Base-by-base conservation (phyloP, 2,329 filamentous ascomycete species). In the Monosporascus sp. region DNA sequence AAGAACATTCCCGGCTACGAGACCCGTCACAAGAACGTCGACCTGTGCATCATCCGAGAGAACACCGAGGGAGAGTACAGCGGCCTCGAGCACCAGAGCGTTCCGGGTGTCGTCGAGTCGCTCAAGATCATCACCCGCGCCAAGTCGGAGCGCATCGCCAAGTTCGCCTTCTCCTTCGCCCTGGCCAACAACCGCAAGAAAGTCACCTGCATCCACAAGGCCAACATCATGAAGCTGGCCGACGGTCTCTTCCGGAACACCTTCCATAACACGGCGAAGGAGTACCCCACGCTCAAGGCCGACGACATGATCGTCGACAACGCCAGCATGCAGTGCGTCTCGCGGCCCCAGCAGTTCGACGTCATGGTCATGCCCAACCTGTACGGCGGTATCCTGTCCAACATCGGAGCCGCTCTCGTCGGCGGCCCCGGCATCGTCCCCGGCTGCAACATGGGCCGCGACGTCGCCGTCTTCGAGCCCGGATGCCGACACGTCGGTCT, bases 271-370 rank as follows among this genome's bases (percentile, higher is more conserved):
- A 86, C 94, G 64, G 89, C 91, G 63, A 89, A 95, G 80, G 91
- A 96, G 74, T 99, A 94, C 80, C 93, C 94, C 56, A 95, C 90
- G 59, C 82, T 99, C 65, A 89, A 97, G 81, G 88, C 87, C 71
- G 95, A 95, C 81, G 94, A 99, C 79, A 97, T 99, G 93, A 99
- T 99, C 74, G 94, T 99, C 76, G 94, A 99, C 80, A 99, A 99
- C 77, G 94, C 94, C 69, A 96, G 90, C 70, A 99, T 99, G 94
- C 94, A 99, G 81, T 95, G 91, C 72, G 94, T 99, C 65, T 92
- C 90, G 63, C 84, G 85, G 63, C 94, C 94, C 58, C 94, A 97
- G 79, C 94, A 99, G 77, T 99, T 99, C 72, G 94, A 99, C 74
- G 94, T 99, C 67, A 90, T 99, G 87, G 94, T 99, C 74, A 97